Conservation (phyloP, 208 protist genomes). For the Borovskyia barvae region DNA sequence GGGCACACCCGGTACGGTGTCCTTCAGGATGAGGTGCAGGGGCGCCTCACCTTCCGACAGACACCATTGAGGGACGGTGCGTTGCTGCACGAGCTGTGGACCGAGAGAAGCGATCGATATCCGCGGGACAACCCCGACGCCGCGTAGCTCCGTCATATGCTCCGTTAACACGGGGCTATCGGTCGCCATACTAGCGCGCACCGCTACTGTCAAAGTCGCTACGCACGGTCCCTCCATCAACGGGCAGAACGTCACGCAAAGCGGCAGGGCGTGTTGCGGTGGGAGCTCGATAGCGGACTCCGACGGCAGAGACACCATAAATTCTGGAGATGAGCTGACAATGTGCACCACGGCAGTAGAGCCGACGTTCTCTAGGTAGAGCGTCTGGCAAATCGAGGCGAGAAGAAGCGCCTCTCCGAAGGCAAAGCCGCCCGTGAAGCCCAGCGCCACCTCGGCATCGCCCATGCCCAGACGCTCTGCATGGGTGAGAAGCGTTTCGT, state of each 20-base stretch:
- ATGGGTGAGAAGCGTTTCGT: slow-evolving; percentile 2
- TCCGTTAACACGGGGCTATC: slow-evolving; percentile 46
- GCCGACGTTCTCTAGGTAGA: slow-evolving; percentile 75
- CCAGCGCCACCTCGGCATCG: neutral
- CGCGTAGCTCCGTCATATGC: slow-evolving; percentile 52
- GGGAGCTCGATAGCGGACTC: slow-evolving; percentile 32
- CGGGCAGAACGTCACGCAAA: slow-evolving; percentile 64
- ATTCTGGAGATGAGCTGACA: slow-evolving; percentile 52
- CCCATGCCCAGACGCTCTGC: slow-evolving; percentile 5
- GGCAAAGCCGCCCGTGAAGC: slow-evolving; percentile 3
- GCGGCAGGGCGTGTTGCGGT: slow-evolving; percentile 31
- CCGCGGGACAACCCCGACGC: slow-evolving; percentile 65
- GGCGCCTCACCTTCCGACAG: slow-evolving; percentile 19
- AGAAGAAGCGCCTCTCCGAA: slow-evolving; percentile 46
- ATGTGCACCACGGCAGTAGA: slow-evolving; percentile 65
- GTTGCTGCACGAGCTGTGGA: slow-evolving; percentile 30
- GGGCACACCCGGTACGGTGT: slow-evolving; percentile 56
- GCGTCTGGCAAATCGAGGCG: slow-evolving; percentile 26
- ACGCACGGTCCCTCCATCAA: slow-evolving; percentile 50
- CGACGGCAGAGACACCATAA: slow-evolving; percentile 31
- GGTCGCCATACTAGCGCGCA: slow-evolving; percentile 28
- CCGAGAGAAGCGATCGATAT: slow-evolving; percentile 62
- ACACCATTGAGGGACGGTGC: slow-evolving; percentile 34
- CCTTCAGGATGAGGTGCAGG: slow-evolving; percentile 51
- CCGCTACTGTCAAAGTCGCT: slow-evolving; percentile 41